Evolutionary conservation across 306 rosid species (phyloP).

Genomic region (Crotalaria pallida): DNA sequence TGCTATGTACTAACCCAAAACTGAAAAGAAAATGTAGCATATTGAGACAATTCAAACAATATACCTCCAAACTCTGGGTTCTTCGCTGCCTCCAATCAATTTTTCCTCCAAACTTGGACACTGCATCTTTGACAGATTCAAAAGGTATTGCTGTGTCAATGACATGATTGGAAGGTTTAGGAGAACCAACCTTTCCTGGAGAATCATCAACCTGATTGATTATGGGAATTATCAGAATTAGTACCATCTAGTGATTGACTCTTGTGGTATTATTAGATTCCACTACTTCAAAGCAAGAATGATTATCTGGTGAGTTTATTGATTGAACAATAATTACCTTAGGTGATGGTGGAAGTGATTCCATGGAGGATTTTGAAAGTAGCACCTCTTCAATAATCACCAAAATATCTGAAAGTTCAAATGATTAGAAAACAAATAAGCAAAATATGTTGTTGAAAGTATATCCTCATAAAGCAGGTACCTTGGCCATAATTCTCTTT

Average conservation of each 20-base stretch:
- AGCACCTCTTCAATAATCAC: conserved; percentile 12
- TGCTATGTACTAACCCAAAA: background rate
- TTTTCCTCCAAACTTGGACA: conserved; percentile 37
- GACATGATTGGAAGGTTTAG: background rate
- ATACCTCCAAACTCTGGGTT: conserved; percentile 32
- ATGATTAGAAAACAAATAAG: background rate
- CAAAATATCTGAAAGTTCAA: conserved; percentile 19
- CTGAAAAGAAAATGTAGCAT: background rate
- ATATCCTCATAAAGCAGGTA: background rate
- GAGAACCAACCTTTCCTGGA: background rate
- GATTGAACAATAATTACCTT: conserved; percentile 20
- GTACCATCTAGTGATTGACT: background rate
- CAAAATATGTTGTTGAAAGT: background rate
- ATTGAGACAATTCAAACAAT: background rate
- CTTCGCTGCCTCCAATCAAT: conserved; percentile 36
- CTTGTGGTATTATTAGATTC: background rate
- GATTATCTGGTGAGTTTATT: conserved; percentile 13
- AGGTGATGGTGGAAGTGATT: conserved; percentile 24
- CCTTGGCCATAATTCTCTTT: background rate
- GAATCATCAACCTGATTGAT: conserved; percentile 15
- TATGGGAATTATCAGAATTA: background rate
- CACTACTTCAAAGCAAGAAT: background rate
- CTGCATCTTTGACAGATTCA: conserved; percentile 45
- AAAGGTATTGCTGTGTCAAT: conserved; percentile 37
- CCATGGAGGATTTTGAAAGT: conserved; percentile 26